Evolutionary conservation across 306 rosid genomes (phyloP), one percentile per base, ranked within the genome.

Genomic region (Ochetophila trinervis): DNA sequence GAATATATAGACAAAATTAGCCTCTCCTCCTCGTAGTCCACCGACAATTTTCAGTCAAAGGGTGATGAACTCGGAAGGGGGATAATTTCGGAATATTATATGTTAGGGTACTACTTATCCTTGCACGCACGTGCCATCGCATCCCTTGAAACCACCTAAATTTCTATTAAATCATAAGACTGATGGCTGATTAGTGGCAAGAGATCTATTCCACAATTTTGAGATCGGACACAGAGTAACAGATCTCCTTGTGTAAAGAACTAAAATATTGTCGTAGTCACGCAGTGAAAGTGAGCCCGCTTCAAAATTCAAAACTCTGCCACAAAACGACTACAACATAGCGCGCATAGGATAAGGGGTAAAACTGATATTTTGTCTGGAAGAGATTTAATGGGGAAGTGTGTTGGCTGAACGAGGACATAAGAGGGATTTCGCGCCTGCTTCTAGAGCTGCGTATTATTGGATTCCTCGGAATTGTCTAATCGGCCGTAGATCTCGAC

Each of bases 41-140:
- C 86, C 81, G 86, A 82, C 83, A 75, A 37, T 1, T 20, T 51
- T 74, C 17, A 50, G 62, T n/a, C 57, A 10, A 16, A 27, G 49
- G 53, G 15, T 3, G 18, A 8, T n/a, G 24, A 6, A n/a, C 4
- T 1, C 8, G 20, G 60, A 45, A 9, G 3, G n/a, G n/a, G 78
- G 78, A 18, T 63, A 67, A 34, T 71, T 14, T 53, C 1, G 74
- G 74, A 6, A 66, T 55, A 44, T 15, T 13, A 1, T 13, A 16
- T 5, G 45, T 40, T 40, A 40, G 13, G 45, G 2, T 7, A 37
- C 11, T 37, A 5, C 44, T 37, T 37, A 37, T 37, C 44, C 8
- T 37, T 37, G 10, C 44, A 3, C 32, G 4, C 32, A 27, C 32
- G 4, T 27, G 32, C 32, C 32, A 27, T 27, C 32, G 2, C 32